Conservation (phyloP, 768 basidiomycete genomes). For the Xanthoconium purpureum region DNA sequence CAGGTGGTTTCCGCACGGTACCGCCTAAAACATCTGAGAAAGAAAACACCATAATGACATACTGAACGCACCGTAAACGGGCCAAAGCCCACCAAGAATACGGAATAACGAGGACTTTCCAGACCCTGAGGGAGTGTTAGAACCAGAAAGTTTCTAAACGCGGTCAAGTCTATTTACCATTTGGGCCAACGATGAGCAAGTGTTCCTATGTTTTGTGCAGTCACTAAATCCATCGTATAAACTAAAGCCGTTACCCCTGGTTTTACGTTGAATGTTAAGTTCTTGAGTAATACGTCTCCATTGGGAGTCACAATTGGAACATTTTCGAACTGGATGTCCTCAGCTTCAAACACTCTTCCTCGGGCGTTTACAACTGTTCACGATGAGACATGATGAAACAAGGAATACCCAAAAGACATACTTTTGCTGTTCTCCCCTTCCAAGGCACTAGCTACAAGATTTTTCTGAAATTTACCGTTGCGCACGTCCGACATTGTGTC, state of each 20-base stretch:
- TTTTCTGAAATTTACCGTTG: constrained; percentile 84
- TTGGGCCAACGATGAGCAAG: constrained; percentile 90
- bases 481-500: constrained; percentile 89
- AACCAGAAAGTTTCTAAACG: not conserved
- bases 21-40: constrained; percentile 44
- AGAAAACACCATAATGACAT: not conserved
- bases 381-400: constrained; percentile 1
- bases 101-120: constrained; percentile 92
- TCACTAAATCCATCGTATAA: not conserved
- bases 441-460: constrained; percentile 70
- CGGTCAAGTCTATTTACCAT: constrained; percentile 49
- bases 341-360: constrained; percentile 77
- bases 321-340: constrained; percentile 87
- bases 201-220: constrained; percentile 60
- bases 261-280: constrained; percentile 84
- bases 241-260: constrained; percentile 55
- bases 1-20: constrained; percentile 83
- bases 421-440: constrained; percentile 74
- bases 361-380: constrained; percentile 71
- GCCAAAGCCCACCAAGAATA: constrained; percentile 97
- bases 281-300: constrained; percentile 84
- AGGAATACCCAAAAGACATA: constrained; percentile 35
- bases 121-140: constrained; percentile 47
- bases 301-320: constrained; percentile 97
- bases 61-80: constrained; percentile 47